phyloP scores from a whole-genome alignment of 2,329 filamentous ascomycete genomes.

The Aspergillus arachidicola region DNA sequence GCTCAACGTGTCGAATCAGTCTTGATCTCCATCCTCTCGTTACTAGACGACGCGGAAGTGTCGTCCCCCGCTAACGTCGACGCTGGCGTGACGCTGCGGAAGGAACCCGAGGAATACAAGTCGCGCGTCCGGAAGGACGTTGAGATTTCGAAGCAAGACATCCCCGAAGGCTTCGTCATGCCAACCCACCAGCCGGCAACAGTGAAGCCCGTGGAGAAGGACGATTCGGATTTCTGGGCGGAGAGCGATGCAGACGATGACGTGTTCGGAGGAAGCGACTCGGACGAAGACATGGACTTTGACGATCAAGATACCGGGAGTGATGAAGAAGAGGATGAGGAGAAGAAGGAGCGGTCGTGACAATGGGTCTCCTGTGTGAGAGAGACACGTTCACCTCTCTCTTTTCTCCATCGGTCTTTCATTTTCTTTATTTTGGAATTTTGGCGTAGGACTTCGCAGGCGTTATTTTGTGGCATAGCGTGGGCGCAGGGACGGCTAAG shows the following conservation, averaged over 20 bases:
- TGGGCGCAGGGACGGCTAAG: constrained; percentile 1
- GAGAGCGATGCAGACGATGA: constrained; percentile 72
- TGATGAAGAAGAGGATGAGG: constrained; percentile 56
- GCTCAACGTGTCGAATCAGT: constrained; percentile 94
- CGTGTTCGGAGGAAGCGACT: constrained; percentile 76
- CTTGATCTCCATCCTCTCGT: constrained; percentile 84
- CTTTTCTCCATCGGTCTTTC: neutral
- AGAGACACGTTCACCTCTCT: neutral
- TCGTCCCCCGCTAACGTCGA: constrained; percentile 94
- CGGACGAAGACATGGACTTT: constrained; percentile 50
- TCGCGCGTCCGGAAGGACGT: constrained; percentile 69
- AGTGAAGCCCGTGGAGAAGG: constrained; percentile 63
- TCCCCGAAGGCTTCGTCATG: constrained; percentile 79
- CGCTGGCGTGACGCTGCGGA: constrained; percentile 81
- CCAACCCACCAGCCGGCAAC: constrained; percentile 67
- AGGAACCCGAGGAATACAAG: constrained; percentile 70
- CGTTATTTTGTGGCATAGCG: constrained; percentile 10
- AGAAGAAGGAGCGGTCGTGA: neutral
- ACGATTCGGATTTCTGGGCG: constrained; percentile 77
- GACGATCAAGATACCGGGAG: constrained; percentile 55
- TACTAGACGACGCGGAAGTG: constrained; percentile 92
- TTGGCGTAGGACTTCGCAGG: constrained; percentile 10
- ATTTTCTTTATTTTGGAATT: neutral
- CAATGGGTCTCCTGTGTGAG: neutral
- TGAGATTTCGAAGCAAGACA: constrained; percentile 73